Percentiles rank a stretch among this genome's conserved stretches.
phyloP scores from a whole-genome alignment of 192 early-diverging fungal genomes.

The Haplosporangium gracile region DNA sequence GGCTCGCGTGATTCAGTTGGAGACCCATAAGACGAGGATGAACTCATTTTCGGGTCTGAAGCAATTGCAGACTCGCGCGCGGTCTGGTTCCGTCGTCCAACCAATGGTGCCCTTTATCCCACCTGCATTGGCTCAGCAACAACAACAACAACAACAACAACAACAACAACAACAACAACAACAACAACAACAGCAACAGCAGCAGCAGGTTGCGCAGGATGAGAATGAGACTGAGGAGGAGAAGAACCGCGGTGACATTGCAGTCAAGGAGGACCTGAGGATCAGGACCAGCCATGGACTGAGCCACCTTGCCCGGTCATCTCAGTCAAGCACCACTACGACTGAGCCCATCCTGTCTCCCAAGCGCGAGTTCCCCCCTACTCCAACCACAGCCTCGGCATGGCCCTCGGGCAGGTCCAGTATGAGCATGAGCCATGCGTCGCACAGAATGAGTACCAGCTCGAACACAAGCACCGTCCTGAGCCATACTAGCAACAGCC shows the following conservation, averaged over 20 bases:
- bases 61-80: neutral
- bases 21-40: conserved; percentile 5
- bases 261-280: neutral
- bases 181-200: neutral
- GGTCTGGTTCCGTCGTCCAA: neutral
- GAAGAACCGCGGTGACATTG: neutral
- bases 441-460: conserved; percentile 7
- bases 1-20: conserved; percentile 17
- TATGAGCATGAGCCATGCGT: conserved; percentile 6
- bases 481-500: conserved; percentile 4
- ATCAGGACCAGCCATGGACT: conserved; percentile 4
- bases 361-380: conserved; percentile 2
- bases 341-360: neutral
- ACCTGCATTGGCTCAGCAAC: neutral
- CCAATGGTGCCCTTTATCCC: conserved; percentile 23
- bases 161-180: neutral
- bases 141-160: neutral
- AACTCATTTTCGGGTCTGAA: conserved; percentile 18
- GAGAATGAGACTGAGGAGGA: neutral
- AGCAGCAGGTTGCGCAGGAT: neutral
- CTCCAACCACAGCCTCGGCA: conserved; percentile 1
- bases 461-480: neutral
- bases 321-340: neutral
- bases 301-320: neutral
- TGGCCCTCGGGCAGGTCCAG: neutral